Percentiles rank a stretch among this genome's conserved stretches.
Conservation (phyloP, 129 eudicot genomes). For the Flaveria trinervia region DNA sequence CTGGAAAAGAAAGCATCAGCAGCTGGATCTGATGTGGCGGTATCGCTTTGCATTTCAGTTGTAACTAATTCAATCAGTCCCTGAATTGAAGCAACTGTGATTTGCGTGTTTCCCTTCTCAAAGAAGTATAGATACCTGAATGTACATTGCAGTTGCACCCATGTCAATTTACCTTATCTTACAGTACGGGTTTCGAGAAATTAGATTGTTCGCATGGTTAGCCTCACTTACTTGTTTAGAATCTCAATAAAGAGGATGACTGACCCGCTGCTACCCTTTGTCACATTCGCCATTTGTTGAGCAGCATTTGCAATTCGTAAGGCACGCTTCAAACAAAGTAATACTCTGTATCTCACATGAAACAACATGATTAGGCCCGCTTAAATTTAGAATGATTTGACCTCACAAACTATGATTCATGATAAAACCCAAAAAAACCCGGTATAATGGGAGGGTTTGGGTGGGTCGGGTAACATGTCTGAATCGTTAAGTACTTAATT, state of each 20-base stretch:
- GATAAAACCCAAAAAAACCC: background rate
- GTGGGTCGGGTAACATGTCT: background rate
- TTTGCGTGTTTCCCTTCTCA: conserved; percentile 90
- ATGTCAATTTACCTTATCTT: background rate
- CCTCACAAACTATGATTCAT: background rate
- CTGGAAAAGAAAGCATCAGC: conserved; percentile 93
- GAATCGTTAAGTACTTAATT: background rate
- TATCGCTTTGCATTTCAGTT: conserved; percentile 77
- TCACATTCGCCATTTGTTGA: conserved; percentile 94
- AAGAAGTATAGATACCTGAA: conserved; percentile 91
- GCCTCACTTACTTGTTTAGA: conserved; percentile 74
- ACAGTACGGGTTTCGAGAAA: background rate
- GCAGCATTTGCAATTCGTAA: conserved; percentile 93
- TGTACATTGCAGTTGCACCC: conserved; percentile 3
- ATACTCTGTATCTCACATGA: conserved; percentile 59
- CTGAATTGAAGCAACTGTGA: conserved; percentile 78
- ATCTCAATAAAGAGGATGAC: conserved; percentile 85
- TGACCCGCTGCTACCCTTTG: conserved; percentile 96
- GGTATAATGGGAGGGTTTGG: background rate
- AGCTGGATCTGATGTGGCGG: conserved; percentile 62
- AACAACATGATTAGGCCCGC: conserved; percentile 18
- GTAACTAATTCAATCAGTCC: conserved; percentile 80
- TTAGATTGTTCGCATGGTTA: background rate
- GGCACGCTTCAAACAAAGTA: conserved; percentile 97
- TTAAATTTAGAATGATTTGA: background rate